These are phyloP conservation scores for Phaeosphaeria sp. DNA, from an alignment of 2,329 filamentous ascomycete species.

Conservation along the genomic window DNA sequence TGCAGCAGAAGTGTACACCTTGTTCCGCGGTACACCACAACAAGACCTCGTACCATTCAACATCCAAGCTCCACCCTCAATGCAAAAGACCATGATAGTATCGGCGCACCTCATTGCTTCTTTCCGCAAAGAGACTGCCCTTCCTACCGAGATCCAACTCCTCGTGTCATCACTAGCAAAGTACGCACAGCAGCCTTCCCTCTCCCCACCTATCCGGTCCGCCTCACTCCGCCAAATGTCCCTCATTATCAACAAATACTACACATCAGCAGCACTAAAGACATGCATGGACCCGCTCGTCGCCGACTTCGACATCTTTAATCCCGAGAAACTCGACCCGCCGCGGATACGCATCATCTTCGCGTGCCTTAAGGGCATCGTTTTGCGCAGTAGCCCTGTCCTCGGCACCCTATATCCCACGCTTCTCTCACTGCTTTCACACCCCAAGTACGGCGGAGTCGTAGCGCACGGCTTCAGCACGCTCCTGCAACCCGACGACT, in stretches of 20 bases:
- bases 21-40: conserved; percentile 53
- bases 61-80: conserved; percentile 34
- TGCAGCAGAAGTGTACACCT: conserved; percentile 61
- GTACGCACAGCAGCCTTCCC: conserved; percentile 38
- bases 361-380: conserved; percentile 66
- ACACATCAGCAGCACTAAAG: conserved; percentile 49
- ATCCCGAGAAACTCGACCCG: conserved; percentile 40
- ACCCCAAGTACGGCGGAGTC: conserved; percentile 56
- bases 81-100: conserved; percentile 59
- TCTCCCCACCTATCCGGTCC: conserved; percentile 37
- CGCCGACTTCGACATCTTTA: conserved; percentile 39
- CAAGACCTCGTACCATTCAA: conserved; percentile 43
- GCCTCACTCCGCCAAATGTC: conserved; percentile 53
- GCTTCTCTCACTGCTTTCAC: conserved; percentile 59
- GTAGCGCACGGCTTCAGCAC: conserved; percentile 65
- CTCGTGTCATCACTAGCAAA: conserved; percentile 48
- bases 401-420: conserved; percentile 51
- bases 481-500: conserved; percentile 66
- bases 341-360: conserved; percentile 63
- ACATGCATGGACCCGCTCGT: conserved; percentile 50
- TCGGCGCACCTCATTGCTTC: conserved; percentile 65
- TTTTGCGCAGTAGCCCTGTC: conserved; percentile 61
- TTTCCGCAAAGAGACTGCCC: conserved; percentile 44
- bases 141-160: conserved; percentile 40
- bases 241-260: conserved; percentile 58